Percentiles rank a stretch among this genome's conserved stretches.
Conservation (phyloP, 2,329 filamentous ascomycete species). For the Colletotrichum plurivorum region DNA sequence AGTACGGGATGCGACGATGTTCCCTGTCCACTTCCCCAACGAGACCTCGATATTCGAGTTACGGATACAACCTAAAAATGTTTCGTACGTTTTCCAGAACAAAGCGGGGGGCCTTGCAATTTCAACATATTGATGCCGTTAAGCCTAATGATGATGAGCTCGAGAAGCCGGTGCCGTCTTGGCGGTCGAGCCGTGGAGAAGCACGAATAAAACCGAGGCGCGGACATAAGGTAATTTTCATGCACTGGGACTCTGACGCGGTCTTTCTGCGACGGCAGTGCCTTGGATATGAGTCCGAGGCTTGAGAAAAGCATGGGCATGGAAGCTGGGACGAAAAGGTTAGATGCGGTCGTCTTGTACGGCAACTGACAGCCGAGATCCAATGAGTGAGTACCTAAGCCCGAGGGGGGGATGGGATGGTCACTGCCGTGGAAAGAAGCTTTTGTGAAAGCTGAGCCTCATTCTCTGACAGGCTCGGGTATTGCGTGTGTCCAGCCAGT, state of each 20-base stretch:
- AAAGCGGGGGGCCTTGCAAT: no score
- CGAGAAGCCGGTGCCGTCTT: slow-evolving; percentile 1
- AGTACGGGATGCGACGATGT: slow-evolving; percentile 11
- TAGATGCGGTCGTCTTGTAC: not conserved
- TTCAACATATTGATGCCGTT: no score
- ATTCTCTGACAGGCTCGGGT: not conserved
- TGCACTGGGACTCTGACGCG: not conserved
- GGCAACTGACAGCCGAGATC: slow-evolving; percentile 2
- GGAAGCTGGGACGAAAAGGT: slow-evolving; percentile 7
- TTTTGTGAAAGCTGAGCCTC: slow-evolving; percentile 1
- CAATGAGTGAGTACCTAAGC: no score
- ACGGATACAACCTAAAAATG: not conserved
- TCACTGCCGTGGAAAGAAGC: not conserved
- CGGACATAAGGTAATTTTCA: not conserved
- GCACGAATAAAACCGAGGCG: not conserved
- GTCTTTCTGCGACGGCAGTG: slow-evolving; percentile 7
- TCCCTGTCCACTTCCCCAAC: not conserved
- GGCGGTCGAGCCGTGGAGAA: slow-evolving; percentile 26
- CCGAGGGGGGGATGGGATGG: not conserved
- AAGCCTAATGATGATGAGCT: no score
- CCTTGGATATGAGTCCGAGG: not conserved
- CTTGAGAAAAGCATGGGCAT: not conserved
- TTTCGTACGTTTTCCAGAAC: not conserved
- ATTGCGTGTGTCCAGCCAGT: not conserved
- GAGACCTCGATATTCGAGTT: not conserved